Evolutionary conservation across 768 basidiomycete species (phyloP), one percentile per base, ranked within the genome.

Genomic region (Amanita rubescens): DNA sequence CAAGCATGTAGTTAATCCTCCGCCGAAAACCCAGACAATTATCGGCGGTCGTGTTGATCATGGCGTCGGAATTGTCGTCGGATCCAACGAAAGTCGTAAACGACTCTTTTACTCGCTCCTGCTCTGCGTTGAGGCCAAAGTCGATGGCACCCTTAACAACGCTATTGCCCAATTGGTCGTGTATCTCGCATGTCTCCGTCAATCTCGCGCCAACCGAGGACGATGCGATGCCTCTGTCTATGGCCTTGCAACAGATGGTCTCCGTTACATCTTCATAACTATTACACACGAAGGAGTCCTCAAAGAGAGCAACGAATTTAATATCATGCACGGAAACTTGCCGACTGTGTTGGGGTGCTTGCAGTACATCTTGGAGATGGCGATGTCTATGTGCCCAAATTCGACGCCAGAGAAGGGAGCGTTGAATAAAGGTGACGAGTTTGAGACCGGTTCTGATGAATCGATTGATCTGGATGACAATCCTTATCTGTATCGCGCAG

Each of bases 211-310:
- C 46, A 47, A 37, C n/a, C 54, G 58, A 51, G 33, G 46, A 27
- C 48, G 51, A 55, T 56, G 47, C 19, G 38, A 59, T 58, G 35
- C 55, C 24, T 56, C 59, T 14, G 58, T 60, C 55, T 58, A 59
- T 54, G 59, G 59, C 45, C 37, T 58, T 35, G 54, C 55, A 15
- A 52, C 57, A 20, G 58, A 60, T 47, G 59, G 59, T 41, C 53
- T 53, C 45, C 7, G 11, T 17, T 60, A 48, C 53, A 35, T 39
- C 55, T 60, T 60, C 38, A 38, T 58, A 17, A 60, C 45, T 19
- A 60, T 60, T 43, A 48, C 58, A 37, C 59, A 60, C 34, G 55
- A 55, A 27, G 59, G 59, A 24, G 48, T 49, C 37, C 30, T 60
- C 33, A 52, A 44, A 35, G 24, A n/a, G 25, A 58, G 59, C 59